These are phyloP conservation scores for Apiospora hydei DNA, from an alignment of 2,329 filamentous ascomycete genomes.

Conservation along the genomic window DNA sequence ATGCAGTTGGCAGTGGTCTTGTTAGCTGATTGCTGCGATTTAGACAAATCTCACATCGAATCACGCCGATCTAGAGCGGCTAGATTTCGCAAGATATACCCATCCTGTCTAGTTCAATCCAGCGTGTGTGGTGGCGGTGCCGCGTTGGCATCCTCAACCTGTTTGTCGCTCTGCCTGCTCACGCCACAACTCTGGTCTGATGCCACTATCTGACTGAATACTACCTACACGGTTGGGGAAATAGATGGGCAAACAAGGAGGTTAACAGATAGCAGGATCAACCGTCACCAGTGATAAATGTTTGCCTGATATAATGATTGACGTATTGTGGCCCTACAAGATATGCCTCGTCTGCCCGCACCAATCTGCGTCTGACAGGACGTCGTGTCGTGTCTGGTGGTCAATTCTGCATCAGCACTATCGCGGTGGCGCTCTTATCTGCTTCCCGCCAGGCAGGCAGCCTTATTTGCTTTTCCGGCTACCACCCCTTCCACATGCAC, in stretches of 20 bases:
- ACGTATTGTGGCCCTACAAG: conserved; percentile 4
- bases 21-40: background rate
- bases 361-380: background rate
- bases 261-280: background rate
- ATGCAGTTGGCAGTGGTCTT: too few relatives aligned
- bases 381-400: conserved; percentile 3
- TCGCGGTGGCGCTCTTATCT: background rate
- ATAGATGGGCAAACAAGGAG: background rate
- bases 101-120: background rate
- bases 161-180: background rate
- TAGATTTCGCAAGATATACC: background rate
- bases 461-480: background rate
- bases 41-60: background rate
- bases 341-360: background rate
- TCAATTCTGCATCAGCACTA: background rate
- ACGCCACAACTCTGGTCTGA: background rate
- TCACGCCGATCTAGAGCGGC: background rate
- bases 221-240: too few relatives aligned
- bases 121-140: background rate
- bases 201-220: background rate
- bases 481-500: background rate
- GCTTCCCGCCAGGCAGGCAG: background rate
- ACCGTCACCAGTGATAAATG: background rate
- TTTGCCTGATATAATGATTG: background rate
- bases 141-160: background rate